Percentiles rank a stretch among this genome's conserved stretches.
phyloP scores from a whole-genome alignment of 768 basidiomycete species.

The Termitomyces sp. region DNA sequence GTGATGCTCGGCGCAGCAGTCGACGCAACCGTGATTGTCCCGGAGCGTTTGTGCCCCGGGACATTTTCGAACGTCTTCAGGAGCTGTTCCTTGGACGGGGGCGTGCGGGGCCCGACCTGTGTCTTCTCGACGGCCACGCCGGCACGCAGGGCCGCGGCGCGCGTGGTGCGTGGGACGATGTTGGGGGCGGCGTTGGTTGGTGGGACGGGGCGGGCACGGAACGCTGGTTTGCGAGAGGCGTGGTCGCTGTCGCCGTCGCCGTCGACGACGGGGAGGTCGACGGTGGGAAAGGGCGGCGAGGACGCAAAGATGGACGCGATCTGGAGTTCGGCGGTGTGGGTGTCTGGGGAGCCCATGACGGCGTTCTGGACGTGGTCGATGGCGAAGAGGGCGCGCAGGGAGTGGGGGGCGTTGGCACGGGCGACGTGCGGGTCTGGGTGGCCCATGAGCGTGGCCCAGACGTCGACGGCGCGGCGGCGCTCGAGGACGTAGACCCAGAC shows the following conservation, averaged over 20 bases:
- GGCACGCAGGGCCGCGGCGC: slow-evolving; percentile 68
- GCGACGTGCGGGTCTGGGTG: slow-evolving; percentile 55
- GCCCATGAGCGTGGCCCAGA: slow-evolving; percentile 75
- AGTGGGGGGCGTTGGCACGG: slow-evolving; percentile 48
- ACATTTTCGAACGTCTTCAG: slow-evolving; percentile 69
- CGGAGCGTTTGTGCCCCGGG: slow-evolving; percentile 75
- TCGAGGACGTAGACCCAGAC: slow-evolving; percentile 93
- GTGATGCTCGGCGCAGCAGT: slow-evolving; percentile 67
- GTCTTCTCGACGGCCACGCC: slow-evolving; percentile 46
- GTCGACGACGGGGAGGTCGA: slow-evolving; percentile 48
- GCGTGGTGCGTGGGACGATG: slow-evolving; percentile 73
- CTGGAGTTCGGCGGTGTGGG: slow-evolving; percentile 68
- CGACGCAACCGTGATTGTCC: slow-evolving; percentile 65
- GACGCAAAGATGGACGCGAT: slow-evolving; percentile 76
- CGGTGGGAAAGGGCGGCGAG: slow-evolving; percentile 72
- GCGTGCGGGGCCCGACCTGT: slow-evolving; percentile 38
- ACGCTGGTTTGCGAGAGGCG: slow-evolving; percentile 41
- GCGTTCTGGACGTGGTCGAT: slow-evolving; percentile 50
- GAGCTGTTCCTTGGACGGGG: slow-evolving; percentile 56
- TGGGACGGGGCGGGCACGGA: slow-evolving; percentile 68
- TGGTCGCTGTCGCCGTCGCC: slow-evolving; percentile 29
- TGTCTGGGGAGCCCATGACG: slow-evolving; percentile 68
- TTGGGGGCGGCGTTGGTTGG: slow-evolving; percentile 54
- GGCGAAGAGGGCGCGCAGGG: slow-evolving; percentile 70
- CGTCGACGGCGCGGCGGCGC: slow-evolving; percentile 74